These are phyloP conservation scores for Fomitopsis pulvina DNA, from an alignment of 768 basidiomycete species.

Conservation along the genomic window DNA sequence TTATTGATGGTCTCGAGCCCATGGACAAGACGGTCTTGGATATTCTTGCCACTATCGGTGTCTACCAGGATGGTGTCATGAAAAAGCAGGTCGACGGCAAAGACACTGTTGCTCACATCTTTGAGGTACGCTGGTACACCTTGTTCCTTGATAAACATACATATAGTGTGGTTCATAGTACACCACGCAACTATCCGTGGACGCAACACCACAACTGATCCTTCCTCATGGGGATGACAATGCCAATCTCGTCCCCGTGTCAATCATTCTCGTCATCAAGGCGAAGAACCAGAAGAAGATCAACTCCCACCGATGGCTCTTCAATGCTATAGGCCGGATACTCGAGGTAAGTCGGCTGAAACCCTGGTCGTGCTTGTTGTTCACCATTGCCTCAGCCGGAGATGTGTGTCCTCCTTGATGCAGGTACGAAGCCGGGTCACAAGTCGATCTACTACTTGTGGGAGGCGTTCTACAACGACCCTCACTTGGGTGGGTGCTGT, in stretches of 20 bases:
- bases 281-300: conserved; percentile 96
- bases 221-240: conserved; percentile 86
- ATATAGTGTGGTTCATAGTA: conserved; percentile 47
- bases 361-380: conserved; percentile 1
- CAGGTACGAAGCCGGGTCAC: conserved; percentile 94
- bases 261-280: conserved; percentile 87
- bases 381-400: conserved; percentile 54
- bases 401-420: conserved; percentile 87
- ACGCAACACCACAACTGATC: conserved; percentile 83
- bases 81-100: conserved; percentile 89
- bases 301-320: conserved; percentile 93
- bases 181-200: conserved; percentile 93
- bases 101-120: conserved; percentile 89
- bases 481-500: conserved; percentile 79
- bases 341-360: conserved; percentile 46
- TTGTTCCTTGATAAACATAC: neutral
- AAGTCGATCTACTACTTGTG: conserved; percentile 95
- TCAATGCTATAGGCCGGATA: conserved; percentile 86
- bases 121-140: conserved; percentile 55
- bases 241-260: conserved; percentile 89
- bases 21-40: conserved; percentile 96
- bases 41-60: conserved; percentile 82
- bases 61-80: conserved; percentile 94
- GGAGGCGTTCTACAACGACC: conserved; percentile 84
- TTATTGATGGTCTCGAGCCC: conserved; percentile 87